Evolutionary conservation across 768 basidiomycete genomes (phyloP), one percentile per base, ranked within the genome.

Genomic region (Boletus barrowsii): DNA sequence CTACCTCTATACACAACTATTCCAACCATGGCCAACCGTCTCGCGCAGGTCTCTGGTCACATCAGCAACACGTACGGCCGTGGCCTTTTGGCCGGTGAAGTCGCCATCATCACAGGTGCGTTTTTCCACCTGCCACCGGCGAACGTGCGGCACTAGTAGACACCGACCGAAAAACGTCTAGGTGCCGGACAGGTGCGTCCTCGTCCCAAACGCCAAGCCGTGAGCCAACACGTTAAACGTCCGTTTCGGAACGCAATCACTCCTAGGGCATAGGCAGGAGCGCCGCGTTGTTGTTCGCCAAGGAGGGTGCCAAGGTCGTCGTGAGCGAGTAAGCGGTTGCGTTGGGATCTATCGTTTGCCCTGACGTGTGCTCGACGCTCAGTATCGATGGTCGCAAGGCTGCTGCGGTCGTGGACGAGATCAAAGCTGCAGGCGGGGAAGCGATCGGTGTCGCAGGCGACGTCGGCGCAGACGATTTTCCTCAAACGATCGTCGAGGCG

Each of bases 261-360:
- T 29, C 29, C 8, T 17, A 93, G 84, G 91, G 90, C 58, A 93
- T 93, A 54, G 91, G 91, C 4, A 79, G 79, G 43, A 83, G 85
- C 30, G 77, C 81, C 37, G 91, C 91, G 2, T 72, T 92, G 32
- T 76, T 90, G 40, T 93, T 91, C 62, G 87, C 90, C 5, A 84
- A 83, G 57, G 91, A 93, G 66, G 91, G 91, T 17, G 90, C 91
- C 15, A 93, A 88, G 66, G 84, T 93, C 47, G 89, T 93, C 59
- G 85, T 87, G 47, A 84, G 85, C 79, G 91, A 93, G 86, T 91
- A 50, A 67, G 76, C 13, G 24, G 43, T n/a, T 47, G 32, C 13
- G 22, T 36, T n/a, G 45, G 42, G 18, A 17, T 13, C 9, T 8
- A 36, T 20, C n/a, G 45, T n/a, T 32, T 11, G 24, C 33, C 3